Evolutionary conservation across 192 early-diverging fungal genomes (phyloP), one percentile per base, ranked within the genome.

Genomic region (Phlyctochytrium bullatum): DNA sequence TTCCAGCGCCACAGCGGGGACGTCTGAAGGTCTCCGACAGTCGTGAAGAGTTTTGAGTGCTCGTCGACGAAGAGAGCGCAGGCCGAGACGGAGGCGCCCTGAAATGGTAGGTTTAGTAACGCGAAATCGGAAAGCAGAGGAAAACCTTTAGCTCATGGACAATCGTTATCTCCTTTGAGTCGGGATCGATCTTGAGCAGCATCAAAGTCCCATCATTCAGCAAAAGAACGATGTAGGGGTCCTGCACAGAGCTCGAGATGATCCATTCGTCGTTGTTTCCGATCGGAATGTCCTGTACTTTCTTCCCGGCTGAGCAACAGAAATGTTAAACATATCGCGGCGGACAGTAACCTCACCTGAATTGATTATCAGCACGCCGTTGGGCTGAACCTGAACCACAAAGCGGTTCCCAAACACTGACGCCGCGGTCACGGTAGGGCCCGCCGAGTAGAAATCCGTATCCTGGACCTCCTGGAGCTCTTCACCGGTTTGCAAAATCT

Each of bases 301-400:
- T 52, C 47, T 79, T 81, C 14, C 86, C 86, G 36, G 87, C 87
- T 79, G 75, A 12, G 40, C 20, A 24, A 24, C 25, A 52, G 17
- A 12, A 17, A 30, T 53, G 32, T 40, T 28, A 64, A 4, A 52
- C 36, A 34, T 28, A 0, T 28, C 36, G 17, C 29, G 34, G 54
- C n/a, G n/a, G n/a, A n/a, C 20, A 17, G 24, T 65, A 17, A 2
- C 4, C 56, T 62, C 78, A 88, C 87, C 80, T 33, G 84, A 79
- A 61, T 92, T 87, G 1, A 97, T 62, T 3, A 94, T 36, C 10
- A 87, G 68, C 16, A 98, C 73, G 0, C 94, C 93, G 20, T 75
- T 68, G n/a, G 82, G 74, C 64, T 91, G 80, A 6, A 96, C 90
- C 69, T 99, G 97, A 3, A 99, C 83, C 59, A 94, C 89, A 4